Conservation (phyloP, 2,329 filamentous ascomycete genomes). For the Colletotrichum scovillei region DNA sequence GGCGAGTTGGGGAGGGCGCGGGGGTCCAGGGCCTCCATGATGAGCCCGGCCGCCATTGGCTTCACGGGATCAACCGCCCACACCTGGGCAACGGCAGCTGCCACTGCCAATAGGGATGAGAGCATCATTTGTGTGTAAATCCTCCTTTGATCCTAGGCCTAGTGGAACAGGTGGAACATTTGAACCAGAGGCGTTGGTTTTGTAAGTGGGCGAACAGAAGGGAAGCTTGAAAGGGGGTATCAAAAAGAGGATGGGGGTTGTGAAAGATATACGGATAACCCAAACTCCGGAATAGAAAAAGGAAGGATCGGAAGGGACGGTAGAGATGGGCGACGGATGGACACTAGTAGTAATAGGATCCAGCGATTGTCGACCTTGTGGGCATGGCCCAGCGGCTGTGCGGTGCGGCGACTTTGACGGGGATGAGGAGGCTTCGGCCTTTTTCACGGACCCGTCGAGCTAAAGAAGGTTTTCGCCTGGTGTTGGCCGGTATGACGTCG, state of each 20-base stretch:
- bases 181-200: not conserved
- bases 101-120: conserved; percentile 22
- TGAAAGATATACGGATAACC: not conserved
- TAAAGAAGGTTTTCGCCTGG: conserved; percentile 28
- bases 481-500: conserved; percentile 29
- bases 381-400: conserved; percentile 16
- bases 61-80: conserved; percentile 41
- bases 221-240: not conserved
- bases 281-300: not conserved
- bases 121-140: conserved; percentile 21
- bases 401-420: conserved; percentile 9
- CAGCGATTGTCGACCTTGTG: conserved; percentile 1
- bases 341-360: conserved; percentile 24
- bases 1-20: conserved; percentile 52
- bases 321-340: conserved; percentile 2
- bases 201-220: not conserved
- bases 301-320: not conserved
- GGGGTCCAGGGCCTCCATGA: conserved; percentile 29
- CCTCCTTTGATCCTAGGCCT: not conserved
- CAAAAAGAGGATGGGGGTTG: not conserved
- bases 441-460: conserved; percentile 25
- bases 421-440: conserved; percentile 17
- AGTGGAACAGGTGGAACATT: not conserved
- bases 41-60: conserved; percentile 31
- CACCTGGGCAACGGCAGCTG: conserved; percentile 43